These are phyloP conservation scores for Ascochyta fabae DNA, from an alignment of 2,329 filamentous ascomycete genomes.

Conservation along the genomic window DNA sequence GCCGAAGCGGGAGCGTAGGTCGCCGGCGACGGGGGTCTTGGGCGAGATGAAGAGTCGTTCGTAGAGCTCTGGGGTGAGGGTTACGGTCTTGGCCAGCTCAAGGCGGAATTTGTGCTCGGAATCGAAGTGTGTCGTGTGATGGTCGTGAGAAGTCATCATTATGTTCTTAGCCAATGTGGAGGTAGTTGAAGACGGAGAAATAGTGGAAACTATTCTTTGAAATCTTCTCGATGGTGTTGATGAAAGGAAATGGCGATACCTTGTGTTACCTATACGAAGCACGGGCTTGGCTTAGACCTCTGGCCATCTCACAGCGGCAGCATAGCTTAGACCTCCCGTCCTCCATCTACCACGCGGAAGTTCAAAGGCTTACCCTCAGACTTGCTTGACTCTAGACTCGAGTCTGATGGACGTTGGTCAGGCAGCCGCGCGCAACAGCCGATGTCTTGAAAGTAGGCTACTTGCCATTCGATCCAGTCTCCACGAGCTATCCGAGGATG, in stretches of 20 bases:
- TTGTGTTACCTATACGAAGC: constrained; percentile 6
- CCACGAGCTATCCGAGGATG: constrained; percentile 2
- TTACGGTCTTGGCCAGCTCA: constrained; percentile 22
- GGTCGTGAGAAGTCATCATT: constrained; percentile 15
- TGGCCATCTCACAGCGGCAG: constrained; percentile 10
- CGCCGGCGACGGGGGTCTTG: constrained; percentile 15
- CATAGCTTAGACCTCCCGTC: constrained; percentile 1
- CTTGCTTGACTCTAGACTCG: constrained; percentile 13
- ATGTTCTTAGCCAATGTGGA: neutral
- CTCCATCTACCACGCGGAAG: constrained; percentile 4
- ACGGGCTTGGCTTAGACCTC: neutral
- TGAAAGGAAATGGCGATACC: neutral
- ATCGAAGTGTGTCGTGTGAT: constrained; percentile 20
- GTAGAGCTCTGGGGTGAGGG: constrained; percentile 25
- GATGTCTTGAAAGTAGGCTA: constrained; percentile 14
- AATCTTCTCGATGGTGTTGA: neutral
- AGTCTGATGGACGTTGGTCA: neutral
- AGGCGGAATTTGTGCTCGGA: constrained; percentile 23
- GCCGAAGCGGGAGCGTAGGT: constrained; percentile 17
- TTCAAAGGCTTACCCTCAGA: neutral
- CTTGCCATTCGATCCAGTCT: neutral
- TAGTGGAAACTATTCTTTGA: neutral
- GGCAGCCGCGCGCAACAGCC: constrained; percentile 6
- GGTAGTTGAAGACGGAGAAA: neutral
- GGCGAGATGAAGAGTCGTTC: constrained; percentile 22